Percentiles rank a stretch among this genome's conserved stretches.
Conservation (phyloP, 2,329 filamentous ascomycete species). For the Neonectria coccinea region DNA sequence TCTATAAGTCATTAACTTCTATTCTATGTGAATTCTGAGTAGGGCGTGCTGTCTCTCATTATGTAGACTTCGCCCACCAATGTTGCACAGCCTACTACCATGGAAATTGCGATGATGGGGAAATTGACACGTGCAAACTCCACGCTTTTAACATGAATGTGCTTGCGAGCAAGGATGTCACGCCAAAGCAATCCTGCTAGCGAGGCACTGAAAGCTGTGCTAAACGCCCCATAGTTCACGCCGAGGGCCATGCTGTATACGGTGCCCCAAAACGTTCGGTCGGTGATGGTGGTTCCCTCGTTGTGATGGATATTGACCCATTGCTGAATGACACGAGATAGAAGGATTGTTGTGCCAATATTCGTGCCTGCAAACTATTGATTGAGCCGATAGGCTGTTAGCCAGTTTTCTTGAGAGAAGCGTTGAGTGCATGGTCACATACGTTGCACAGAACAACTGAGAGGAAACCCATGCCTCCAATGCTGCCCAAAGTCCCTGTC, state of each 20-base stretch:
- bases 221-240: conserved; percentile 81
- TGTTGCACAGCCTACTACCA: conserved; percentile 72
- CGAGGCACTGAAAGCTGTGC: conserved; percentile 77
- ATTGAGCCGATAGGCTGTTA: conserved; percentile 4
- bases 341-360: conserved; percentile 79
- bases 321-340: conserved; percentile 76
- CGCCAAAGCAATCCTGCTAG: conserved; percentile 79
- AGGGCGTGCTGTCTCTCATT: conserved; percentile 34
- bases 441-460: conserved; percentile 79
- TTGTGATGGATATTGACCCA: conserved; percentile 71
- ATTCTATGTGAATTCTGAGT: conserved; percentile 4
- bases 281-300: conserved; percentile 62
- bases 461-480: conserved; percentile 80
- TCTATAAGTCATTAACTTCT: background rate
- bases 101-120: conserved; percentile 76
- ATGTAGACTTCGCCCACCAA: conserved; percentile 75
- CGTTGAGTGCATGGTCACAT: conserved; percentile 49
- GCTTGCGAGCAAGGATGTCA: conserved; percentile 75
- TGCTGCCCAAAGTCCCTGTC: conserved; percentile 75
- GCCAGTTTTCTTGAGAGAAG: background rate
- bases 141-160: conserved; percentile 71
- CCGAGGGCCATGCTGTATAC: conserved; percentile 81
- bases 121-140: conserved; percentile 78
- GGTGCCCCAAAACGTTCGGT: conserved; percentile 78
- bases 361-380: conserved; percentile 80